Evolutionary conservation across 108 stramenopile genomes (phyloP).

Genomic region (Cyclotella atomus): DNA sequence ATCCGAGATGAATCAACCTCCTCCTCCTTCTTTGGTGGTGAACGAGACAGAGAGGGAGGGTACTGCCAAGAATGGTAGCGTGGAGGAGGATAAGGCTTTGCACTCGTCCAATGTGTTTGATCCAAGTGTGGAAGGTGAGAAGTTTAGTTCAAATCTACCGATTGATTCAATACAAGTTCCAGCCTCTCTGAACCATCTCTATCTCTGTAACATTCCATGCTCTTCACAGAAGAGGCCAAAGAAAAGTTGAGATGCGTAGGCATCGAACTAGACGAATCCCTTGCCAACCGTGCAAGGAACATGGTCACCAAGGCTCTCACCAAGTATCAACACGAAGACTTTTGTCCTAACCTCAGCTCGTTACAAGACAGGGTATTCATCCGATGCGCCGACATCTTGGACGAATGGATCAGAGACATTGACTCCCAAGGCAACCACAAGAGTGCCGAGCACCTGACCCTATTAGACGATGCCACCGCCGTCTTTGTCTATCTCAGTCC

Average conservation of each 20-base stretch:
- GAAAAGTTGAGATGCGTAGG: slow-evolving; percentile 68
- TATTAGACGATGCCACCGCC: slow-evolving; percentile 75
- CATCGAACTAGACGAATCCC: slow-evolving; percentile 70
- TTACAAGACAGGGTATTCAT: slow-evolving; percentile 51
- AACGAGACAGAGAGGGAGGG: too few species aligned
- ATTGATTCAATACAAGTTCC: too few species aligned
- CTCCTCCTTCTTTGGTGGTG: too few species aligned
- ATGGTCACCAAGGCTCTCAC: slow-evolving; percentile 21
- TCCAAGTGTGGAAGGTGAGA: too few species aligned
- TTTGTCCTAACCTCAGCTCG: too few species aligned
- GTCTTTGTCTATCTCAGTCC: slow-evolving; percentile 87
- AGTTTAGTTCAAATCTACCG: too few species aligned
- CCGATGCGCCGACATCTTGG: slow-evolving; percentile 61
- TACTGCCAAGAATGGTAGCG: too few species aligned
- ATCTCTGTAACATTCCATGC: too few species aligned
- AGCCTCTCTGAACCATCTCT: too few species aligned
- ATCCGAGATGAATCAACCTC: too few species aligned
- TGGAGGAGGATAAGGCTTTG: too few species aligned
- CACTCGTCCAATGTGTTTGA: too few species aligned
- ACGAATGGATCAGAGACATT: slow-evolving; percentile 33
- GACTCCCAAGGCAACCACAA: slow-evolving; percentile 2
- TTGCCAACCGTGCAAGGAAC: slow-evolving; percentile 46
- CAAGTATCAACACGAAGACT: background rate
- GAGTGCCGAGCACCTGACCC: slow-evolving; percentile 37
- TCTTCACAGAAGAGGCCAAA: background rate